phyloP scores from a whole-genome alignment of 2,329 filamentous ascomycete species.

The Rugonectria rugulosa region DNA sequence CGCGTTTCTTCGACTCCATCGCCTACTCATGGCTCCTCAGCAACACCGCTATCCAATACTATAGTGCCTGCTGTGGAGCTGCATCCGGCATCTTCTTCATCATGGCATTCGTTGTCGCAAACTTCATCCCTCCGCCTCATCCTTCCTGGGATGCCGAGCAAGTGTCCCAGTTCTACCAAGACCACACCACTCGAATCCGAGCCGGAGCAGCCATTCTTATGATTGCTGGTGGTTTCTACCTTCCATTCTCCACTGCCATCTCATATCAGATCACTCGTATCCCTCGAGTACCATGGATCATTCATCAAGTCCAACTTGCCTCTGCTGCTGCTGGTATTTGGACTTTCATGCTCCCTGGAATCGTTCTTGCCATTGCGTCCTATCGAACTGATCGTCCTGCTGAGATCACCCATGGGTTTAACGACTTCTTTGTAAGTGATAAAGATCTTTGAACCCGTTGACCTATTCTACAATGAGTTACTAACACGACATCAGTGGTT shows the following conservation, averaged over 20 bases:
- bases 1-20: neutral
- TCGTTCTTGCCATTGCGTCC: slow-evolving; percentile 20
- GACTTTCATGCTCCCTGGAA: slow-evolving; percentile 26
- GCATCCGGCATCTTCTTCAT: slow-evolving; percentile 18
- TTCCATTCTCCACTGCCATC: slow-evolving; percentile 19
- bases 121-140: slow-evolving; percentile 16
- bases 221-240: slow-evolving; percentile 24
- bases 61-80: slow-evolving; percentile 15
- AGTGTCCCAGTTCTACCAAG: slow-evolving; percentile 19
- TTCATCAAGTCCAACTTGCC: slow-evolving; percentile 21
- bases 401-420: slow-evolving; percentile 25
- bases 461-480: too few relatives aligned
- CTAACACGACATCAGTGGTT: slow-evolving; percentile 4
- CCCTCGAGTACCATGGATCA: slow-evolving; percentile 19
- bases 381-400: slow-evolving; percentile 22
- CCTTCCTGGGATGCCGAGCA: slow-evolving; percentile 18
- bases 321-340: slow-evolving; percentile 20
- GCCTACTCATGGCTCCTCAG: slow-evolving; percentile 13
- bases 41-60: slow-evolving; percentile 23
- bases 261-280: slow-evolving; percentile 22
- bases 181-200: slow-evolving; percentile 17
- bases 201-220: slow-evolving; percentile 18
- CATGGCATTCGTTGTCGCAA: slow-evolving; percentile 10
- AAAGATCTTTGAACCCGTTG: too few relatives aligned
- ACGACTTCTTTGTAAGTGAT: slow-evolving; percentile 21